Base-by-base conservation (phyloP, 2,329 filamentous ascomycete species). In the Diplodia mutila region DNA sequence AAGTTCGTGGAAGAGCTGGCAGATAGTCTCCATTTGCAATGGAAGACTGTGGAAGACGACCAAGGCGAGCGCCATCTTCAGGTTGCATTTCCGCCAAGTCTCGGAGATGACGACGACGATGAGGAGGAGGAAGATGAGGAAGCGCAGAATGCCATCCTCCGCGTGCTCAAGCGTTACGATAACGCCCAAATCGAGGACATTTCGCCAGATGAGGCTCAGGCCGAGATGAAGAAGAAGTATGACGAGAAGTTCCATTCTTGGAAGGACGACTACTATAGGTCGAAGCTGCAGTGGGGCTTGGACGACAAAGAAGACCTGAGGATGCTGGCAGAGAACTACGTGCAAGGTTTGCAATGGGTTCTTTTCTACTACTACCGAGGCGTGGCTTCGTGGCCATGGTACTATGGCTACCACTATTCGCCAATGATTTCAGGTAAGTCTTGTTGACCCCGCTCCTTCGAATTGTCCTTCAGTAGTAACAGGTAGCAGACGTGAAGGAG, bases 381-480 rank as follows among this genome's bases (percentile, higher is more conserved):
- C 70, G 95, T 99, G 69, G 95, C 93, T 18, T 98, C 94, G 14
- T 99, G 95, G 95, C 93, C 95, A 16, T 99, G 95, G 95, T 99
- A 92, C 81, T 99, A 97, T 80, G 85, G 86, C 69, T 99, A 97
- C 79, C 96, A 99, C 80, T 99, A 99, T 79, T 91, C 96, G 11
- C 95, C 95, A 1, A 93, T 98, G 87, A 99, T 97, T 67, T 96
- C 93, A 71, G 89, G 89, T 90, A 80, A 75, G 78, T 68, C 11
- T 37, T 69, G 25, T 12, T 16, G 21, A 16, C n/a, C 9, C 6
- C 14, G 32, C 11, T 18, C 14, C 37, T 46, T n/a, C 14, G 23
- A 18, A 53, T 14, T 23, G n/a, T 5, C 6, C 18, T 48, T 23
- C 25, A 23, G 18, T 46, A 37, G 64, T 70, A 65, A 70, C 32